Base-by-base conservation (phyloP, 257 asterid genomes). In the Haberlea rhodopensis region DNA sequence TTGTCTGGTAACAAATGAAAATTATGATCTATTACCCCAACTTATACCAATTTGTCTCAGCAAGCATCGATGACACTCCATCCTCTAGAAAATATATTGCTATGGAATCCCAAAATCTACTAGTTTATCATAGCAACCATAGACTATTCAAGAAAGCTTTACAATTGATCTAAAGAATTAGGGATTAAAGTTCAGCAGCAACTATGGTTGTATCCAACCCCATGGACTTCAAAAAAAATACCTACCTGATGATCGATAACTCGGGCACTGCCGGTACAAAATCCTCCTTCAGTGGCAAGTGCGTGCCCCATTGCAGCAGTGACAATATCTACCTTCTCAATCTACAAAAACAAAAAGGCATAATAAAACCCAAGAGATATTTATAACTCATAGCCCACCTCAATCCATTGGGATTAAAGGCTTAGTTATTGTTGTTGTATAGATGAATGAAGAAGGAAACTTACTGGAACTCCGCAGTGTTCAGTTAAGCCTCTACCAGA, bases 201-300 rank as follows among this genome's bases (percentile, higher is more conserved):
- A 71, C 32, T 53, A 60, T 59, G 65, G 66, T 48, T 55, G 48
- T 57, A 59, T 63, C 61, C 1, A 24, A n/a, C 60, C 53, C 25
- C 29, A 56, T 10, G 40, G 32, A 28, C 10, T 26, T 3, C 46
- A 24, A 57, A 24, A 40, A 26, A 19, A 54, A 66, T 52, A 56
- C 59, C 56, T 82, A 88, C 98, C 82, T 91, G 98, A 71, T 91
- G 98, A 49, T 91, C 98, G 52, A 87, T 78, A 70, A 89, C 96
- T 79, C 98, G 76, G 48, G 86, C 72, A 78, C 89, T 91, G 54
- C 98, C 98, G 16, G 96, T 87, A 80, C 98, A 91, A 76, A 91
- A 89, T 60, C 98, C 98, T 75, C 98, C 98, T 77, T 91, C 98
- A n/a, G 96, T 79, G 67, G 98, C 98, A 77, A 91, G 79, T 9